Base-by-base conservation (phyloP, 805 yeast genomes). In the Nakazawaea ishiwadae region DNA sequence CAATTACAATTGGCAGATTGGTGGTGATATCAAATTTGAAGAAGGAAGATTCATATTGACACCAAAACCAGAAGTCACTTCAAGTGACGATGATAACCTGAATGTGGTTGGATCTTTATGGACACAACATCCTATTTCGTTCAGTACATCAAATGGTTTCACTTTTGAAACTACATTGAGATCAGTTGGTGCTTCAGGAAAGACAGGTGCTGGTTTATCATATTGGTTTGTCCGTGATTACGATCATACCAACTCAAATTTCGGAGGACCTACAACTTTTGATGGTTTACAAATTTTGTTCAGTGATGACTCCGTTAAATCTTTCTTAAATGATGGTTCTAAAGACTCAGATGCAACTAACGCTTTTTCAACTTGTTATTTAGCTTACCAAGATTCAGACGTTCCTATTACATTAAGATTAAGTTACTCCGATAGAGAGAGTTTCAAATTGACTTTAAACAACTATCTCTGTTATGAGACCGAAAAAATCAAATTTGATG, bases 401-500 rank as follows among this genome's bases (percentile, higher is more conserved):
- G 85, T 83, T 5, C 95, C 95, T 9, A 65, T 75, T 18, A 81
- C 85, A 1, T 40, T 83, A n/a, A 75, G 88, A 59, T 49, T 84
- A 11, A 76, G 82, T 7, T 82, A 81, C 51, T 72, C 77, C 18
- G 58, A 59, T 8, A 50, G 51, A 6, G 55, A 62, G 31, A 58
- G 73, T 45, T 66, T 81, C 48, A 80, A 81, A 49, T 69, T 84
- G n/a, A 87, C 84, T 47, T 63, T 82, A 37, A 87, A 84, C 58
- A 84, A 84, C 56, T 77, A 73, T 50, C 66, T 84, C 43, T 79
- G 89, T 53, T 76, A 84, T 59, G 79, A 79, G 57, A 79, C 89
- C 0, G 72, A 75, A 44, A 59, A 74, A 41, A 63, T 84, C 28
- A 54, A 59, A 27, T 54, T 84, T 15, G 75, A 75, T 24, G 43